phyloP scores from a whole-genome alignment of 2,329 filamentous ascomycete species.

The Dothiorella sarmentorum region DNA sequence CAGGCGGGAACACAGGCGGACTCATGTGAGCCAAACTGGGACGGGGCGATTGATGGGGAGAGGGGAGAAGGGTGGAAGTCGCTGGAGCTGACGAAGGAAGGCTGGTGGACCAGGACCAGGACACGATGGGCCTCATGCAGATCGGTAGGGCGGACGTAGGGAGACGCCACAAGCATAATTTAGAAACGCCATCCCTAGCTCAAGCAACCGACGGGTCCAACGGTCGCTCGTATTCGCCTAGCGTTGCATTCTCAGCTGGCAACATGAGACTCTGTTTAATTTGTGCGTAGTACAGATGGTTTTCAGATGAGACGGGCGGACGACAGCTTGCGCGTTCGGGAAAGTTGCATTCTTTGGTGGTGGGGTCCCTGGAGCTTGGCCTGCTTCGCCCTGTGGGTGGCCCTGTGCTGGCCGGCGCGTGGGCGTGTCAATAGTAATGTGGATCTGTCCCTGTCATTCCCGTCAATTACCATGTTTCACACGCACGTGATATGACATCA shows the following conservation, averaged over 20 bases:
- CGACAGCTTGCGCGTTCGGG: no score
- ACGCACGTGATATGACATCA: neutral
- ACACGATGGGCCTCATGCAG: neutral
- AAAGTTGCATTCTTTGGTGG: neutral
- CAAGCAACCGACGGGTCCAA: neutral
- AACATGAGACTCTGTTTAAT: neutral
- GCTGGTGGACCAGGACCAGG: slow-evolving; percentile 21
- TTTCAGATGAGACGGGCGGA: no score
- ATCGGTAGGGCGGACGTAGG: slow-evolving; percentile 6
- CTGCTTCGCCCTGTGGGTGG: no score
- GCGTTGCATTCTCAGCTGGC: neutral
- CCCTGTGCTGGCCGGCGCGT: no score
- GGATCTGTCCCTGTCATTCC: no score
- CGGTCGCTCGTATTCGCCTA: neutral
- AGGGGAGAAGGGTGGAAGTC: slow-evolving; percentile 19
- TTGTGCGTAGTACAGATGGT: neutral
- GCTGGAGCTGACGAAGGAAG: slow-evolving; percentile 19
- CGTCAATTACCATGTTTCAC: neutral
- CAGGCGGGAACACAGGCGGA: neutral
- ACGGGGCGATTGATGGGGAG: neutral
- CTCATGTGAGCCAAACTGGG: slow-evolving; percentile 1
- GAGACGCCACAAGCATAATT: slow-evolving; percentile 1
- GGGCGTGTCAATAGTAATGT: no score
- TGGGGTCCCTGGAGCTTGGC: neutral
- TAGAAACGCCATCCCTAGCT: slow-evolving; percentile 3